Evolutionary conservation across 2,329 filamentous ascomycete genomes (phyloP), one percentile per base, ranked within the genome.

Genomic region (Westerdykella aurantiaca): DNA sequence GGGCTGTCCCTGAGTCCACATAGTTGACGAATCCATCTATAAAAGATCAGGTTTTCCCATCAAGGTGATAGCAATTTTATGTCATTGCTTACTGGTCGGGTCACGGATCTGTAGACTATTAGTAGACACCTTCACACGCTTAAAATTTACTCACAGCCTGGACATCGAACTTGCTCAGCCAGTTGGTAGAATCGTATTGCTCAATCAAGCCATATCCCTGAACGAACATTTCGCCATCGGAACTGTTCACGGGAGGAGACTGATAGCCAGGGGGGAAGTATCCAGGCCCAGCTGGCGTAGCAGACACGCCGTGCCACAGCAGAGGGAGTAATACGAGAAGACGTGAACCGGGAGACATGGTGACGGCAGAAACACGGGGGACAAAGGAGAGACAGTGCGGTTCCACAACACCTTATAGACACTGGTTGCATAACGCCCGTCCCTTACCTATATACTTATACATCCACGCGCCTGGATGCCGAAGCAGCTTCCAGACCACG

Each of bases 11-110:
- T 31, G 51, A 48, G 33, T 56, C 57, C 38, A 69, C 59, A 35
- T 69, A 69, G 45, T 61, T 63, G 13, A 69, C 67, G 31, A 58
- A 69, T 35, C 66, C 67, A 53, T 65, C 60, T 63, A 21, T 18
- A 10, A 14, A 7, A 18, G 12, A 18, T 21, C 12, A 53, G 22
- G 3, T 2, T 4, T 33, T 14, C 17, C 11, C 33, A 34, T 35
- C n/a, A 21, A 21, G 18, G 18, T 21, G 6, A 14, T 14, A 5
- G 17, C 10, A 12, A 25, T 16, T 31, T 12, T 7, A 9, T n/a
- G 2, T 5, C 6, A 5, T 14, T 29, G 42, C 61, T 7, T 50
- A 65, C 63, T 62, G 29, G 64, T 66, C 13, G 64, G 64, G 31
- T 68, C 64, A 22, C 50, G 34, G 14, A 67, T 68, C 60, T 65